Conservation (phyloP, 2,329 filamentous ascomycete genomes). For the Venturia asperata region DNA sequence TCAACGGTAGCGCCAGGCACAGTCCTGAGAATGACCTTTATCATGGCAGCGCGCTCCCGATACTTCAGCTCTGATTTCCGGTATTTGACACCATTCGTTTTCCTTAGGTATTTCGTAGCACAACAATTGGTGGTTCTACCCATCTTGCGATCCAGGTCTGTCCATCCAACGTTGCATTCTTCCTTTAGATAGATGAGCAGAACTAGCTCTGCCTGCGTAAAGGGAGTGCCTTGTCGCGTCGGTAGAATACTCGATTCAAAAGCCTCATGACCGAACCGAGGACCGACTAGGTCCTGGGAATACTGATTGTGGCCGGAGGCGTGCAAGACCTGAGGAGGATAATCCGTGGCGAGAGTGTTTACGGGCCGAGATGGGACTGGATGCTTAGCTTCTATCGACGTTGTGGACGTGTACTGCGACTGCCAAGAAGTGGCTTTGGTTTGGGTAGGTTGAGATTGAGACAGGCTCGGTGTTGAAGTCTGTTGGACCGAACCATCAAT, state of each 20-base stretch:
- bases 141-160: constrained; percentile 12
- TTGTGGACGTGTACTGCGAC: neutral
- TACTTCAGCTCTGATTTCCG: neutral
- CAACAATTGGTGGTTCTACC: constrained; percentile 11
- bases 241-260: neutral
- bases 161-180: neutral
- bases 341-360: neutral
- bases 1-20: constrained; percentile 1
- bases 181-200: constrained; percentile 16
- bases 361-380: neutral
- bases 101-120: constrained; percentile 14
- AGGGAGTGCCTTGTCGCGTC: constrained; percentile 11
- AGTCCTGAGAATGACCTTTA: neutral
- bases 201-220: constrained; percentile 15
- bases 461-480: neutral
- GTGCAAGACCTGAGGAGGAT: neutral
- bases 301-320: neutral
- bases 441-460: neutral
- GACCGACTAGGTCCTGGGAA: neutral
- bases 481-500: neutral
- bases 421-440: neutral
- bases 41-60: constrained; percentile 1
- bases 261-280: neutral
- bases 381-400: neutral
- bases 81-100: constrained; percentile 9